These are phyloP conservation scores for Giardia muris DNA, from an alignment of 208 protist genomes.

Conservation along the genomic window DNA sequence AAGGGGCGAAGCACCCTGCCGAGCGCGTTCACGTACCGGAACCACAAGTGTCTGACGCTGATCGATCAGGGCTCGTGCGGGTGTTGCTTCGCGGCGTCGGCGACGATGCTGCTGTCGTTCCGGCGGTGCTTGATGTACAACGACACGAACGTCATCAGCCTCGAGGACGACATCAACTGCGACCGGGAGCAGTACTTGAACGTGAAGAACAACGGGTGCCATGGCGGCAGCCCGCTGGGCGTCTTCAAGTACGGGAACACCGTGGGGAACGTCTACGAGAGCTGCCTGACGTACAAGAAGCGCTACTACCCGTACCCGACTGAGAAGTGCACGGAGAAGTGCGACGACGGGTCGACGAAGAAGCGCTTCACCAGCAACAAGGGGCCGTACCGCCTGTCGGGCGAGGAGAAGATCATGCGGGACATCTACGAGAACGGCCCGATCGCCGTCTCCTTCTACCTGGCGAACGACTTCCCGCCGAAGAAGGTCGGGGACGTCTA, in stretches of 20 bases:
- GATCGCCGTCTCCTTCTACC: not conserved
- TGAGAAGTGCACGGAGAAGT: not conserved
- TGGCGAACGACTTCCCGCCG: not conserved
- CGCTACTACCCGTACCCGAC: not conserved
- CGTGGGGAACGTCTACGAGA: not conserved
- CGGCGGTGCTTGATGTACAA: not conserved
- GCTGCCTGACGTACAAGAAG: not conserved
- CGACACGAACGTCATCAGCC: not conserved
- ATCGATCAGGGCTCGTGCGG: slow-evolving; percentile 9
- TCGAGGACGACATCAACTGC: not conserved
- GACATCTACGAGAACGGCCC: slow-evolving; percentile 17
- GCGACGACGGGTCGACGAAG: not conserved
- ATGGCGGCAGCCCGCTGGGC: not conserved
- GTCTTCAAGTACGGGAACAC: not conserved
- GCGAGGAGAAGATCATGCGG: not conserved
- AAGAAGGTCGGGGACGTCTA: not conserved
- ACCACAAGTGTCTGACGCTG: not conserved
- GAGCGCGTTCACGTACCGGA: not conserved
- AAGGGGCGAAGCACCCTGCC: not conserved
- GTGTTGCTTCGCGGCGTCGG: not conserved
- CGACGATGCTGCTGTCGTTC: not conserved
- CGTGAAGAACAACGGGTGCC: not conserved
- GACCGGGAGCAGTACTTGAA: not conserved
- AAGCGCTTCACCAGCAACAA: not conserved
- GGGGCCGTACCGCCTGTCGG: not conserved